These are phyloP conservation scores for Fusarium marasasianum DNA, from an alignment of 2,329 filamentous ascomycete species.

Conservation along the genomic window DNA sequence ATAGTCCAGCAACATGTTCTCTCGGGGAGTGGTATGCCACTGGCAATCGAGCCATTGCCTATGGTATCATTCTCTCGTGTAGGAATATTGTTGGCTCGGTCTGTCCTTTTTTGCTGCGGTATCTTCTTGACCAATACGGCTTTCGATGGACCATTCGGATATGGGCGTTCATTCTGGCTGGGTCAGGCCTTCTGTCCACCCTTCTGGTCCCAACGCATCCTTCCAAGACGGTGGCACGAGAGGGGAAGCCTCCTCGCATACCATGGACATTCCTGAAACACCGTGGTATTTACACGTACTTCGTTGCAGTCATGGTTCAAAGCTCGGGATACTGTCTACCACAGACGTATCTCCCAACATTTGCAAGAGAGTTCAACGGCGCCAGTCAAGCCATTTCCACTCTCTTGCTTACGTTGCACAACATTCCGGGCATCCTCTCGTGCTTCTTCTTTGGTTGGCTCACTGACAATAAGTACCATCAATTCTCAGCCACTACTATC, in stretches of 20 bases:
- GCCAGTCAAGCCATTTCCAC: neutral
- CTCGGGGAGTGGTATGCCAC: neutral
- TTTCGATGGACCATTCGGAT: neutral
- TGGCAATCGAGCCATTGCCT: neutral
- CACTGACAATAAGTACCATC: neutral
- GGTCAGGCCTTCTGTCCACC: neutral
- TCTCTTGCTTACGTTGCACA: neutral
- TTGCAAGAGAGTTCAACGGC: neutral
- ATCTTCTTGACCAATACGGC: neutral
- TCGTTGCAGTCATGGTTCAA: neutral
- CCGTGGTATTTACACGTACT: neutral
- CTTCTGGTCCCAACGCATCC: neutral
- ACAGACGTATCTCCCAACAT: neutral
- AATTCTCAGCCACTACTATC: neutral
- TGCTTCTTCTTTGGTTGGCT: neutral
- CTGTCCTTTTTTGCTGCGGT: neutral
- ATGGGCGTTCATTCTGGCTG: neutral
- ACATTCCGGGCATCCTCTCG: neutral
- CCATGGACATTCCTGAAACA: neutral
- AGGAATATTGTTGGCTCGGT: neutral
- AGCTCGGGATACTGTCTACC: neutral
- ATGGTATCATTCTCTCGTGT: neutral
- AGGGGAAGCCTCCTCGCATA: neutral
- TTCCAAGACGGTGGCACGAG: neutral
- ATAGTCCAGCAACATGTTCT: neutral